Evolutionary conservation across 257 asterid species (phyloP), one percentile per base, ranked within the genome.

Genomic region (Verbascum thapsus): DNA sequence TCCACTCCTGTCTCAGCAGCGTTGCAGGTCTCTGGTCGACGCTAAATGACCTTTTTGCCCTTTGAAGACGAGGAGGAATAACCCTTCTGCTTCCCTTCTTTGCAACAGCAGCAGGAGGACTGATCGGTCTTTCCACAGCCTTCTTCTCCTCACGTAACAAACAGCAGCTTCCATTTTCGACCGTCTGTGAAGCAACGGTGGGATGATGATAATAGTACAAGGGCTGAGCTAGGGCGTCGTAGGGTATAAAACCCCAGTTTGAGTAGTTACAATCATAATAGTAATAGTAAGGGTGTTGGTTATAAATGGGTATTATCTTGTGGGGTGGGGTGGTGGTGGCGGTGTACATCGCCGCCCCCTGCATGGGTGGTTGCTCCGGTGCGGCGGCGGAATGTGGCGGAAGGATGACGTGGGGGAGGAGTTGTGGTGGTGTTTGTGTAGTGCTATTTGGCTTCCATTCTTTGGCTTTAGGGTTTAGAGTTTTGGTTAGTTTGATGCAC

Each of bases 401-500:
- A 8, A 17, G 8, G 37, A 20, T 10, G 4, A 38, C 5, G 2
- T 7, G 42, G 19, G 48, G n/a, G 30, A 53, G 43, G 35, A 22
- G 53, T 1, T 41, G 15, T 3, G 22, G 69, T 10, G n/a, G 59
- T n/a, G n/a, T n/a, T 12, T 50, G 3, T 2, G 48, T 11, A 11
- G 59, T 3, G 43, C 20, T 1, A 15, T 17, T 7, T 1, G 74
- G 77, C 7, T 16, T 7, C 72, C 74, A 76, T 34, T 71, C 77
- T 17, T 35, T 2, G 0, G 81, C 81, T 1, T 37, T 6, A 0
- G 77, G 81, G 22, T 71, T 76, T 1, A 75, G 71, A 1, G 35
- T 16, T 10, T 8, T 64, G 34, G 17, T 3, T 10, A 26, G 50
- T 8, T 56, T 56, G 70, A 64, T 32, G 58, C 58, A 56, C 72